These are phyloP conservation scores for Falciphora oryzae DNA, from an alignment of 2,329 filamentous ascomycete genomes.

Conservation along the genomic window DNA sequence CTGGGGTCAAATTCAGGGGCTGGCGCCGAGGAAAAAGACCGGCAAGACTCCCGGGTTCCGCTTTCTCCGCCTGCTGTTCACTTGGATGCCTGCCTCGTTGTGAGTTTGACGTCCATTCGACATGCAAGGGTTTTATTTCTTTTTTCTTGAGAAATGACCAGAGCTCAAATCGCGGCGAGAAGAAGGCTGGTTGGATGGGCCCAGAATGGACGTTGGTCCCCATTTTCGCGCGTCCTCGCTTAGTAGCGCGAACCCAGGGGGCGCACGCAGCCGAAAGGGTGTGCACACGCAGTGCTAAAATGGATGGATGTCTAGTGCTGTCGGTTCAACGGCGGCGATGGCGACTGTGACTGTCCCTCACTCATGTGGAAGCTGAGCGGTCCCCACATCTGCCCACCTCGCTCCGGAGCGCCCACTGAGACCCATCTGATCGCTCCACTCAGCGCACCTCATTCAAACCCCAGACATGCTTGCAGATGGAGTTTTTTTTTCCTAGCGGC, in stretches of 20 bases:
- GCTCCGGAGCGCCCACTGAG: no score
- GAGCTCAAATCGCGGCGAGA: neutral
- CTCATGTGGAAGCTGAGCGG: no score
- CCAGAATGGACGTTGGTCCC: slow-evolving; percentile 4
- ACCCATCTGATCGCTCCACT: no score
- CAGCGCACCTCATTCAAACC: no score
- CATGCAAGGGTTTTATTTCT: slow-evolving; percentile 1
- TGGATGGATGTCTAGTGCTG: neutral
- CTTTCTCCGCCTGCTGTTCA: neutral
- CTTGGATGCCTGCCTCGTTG: neutral
- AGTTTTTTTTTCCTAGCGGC: no score
- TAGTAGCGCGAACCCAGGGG: slow-evolving; percentile 3
- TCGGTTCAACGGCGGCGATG: no score
- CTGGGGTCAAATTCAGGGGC: neutral
- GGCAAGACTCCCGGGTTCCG: neutral
- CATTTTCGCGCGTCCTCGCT: slow-evolving; percentile 4
- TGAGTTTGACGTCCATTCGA: neutral
- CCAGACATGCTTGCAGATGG: no score
- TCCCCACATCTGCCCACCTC: no score
- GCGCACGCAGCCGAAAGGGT: neutral
- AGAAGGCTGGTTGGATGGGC: neutral
- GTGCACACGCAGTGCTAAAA: neutral
- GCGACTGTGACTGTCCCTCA: no score
- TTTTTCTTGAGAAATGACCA: neutral
- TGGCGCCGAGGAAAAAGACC: no score